These are phyloP conservation scores for Acanthamoeba culbertsoni DNA, from an alignment of 208 protist genomes.

Conservation along the genomic window DNA sequence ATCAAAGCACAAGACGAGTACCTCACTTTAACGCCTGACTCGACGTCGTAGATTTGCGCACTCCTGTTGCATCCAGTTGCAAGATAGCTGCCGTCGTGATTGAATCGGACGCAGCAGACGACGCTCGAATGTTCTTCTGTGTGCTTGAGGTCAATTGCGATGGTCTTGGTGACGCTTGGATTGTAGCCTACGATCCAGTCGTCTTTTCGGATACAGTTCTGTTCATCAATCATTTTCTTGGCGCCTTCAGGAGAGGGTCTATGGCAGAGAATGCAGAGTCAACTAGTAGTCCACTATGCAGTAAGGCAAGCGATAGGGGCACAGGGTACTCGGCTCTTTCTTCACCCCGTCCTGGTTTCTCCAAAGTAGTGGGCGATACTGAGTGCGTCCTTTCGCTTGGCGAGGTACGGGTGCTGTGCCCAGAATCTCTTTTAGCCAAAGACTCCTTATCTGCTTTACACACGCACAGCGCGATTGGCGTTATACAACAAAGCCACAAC, in stretches of 20 bases:
- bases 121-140: constrained; percentile 74
- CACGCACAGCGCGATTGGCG: background rate
- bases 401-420: background rate
- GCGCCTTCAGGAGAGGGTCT: background rate
- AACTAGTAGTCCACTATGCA: background rate
- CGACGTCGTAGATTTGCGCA: constrained; percentile 78
- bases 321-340: background rate
- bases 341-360: background rate
- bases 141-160: constrained; percentile 72
- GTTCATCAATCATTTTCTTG: background rate
- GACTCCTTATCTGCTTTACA: background rate
- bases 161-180: constrained; percentile 68
- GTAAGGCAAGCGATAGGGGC: background rate
- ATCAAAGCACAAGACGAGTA: background rate
- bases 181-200: constrained; percentile 67
- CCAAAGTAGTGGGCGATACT: background rate
- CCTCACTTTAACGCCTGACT: constrained; percentile 75
- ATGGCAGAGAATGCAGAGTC: too few species aligned
- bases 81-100: constrained; percentile 66
- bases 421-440: background rate
- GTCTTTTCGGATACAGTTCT: constrained; percentile 42
- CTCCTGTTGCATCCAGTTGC: constrained; percentile 77
- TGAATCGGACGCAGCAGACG: constrained; percentile 78
- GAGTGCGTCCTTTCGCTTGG: background rate
- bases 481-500: too few species aligned